A percentile compares a stretch with the other conserved stretches of the same genome.
Conservation (phyloP, 2,329 filamentous ascomycete species). For the Atkinsonella hypoxylon region DNA sequence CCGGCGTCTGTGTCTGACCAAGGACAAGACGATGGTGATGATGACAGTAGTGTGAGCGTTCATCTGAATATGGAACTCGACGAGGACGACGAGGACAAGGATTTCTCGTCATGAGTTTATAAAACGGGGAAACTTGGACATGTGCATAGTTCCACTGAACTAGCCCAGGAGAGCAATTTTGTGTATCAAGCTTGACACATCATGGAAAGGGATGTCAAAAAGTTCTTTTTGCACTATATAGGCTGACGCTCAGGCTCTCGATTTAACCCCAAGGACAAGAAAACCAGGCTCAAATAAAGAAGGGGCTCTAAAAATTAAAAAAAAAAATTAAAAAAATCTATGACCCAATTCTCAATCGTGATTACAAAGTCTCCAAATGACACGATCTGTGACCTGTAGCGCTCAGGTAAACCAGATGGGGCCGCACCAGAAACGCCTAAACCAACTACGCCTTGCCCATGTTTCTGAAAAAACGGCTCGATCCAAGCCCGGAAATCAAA, state of each 20-base stretch:
- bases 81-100: slow-evolving; percentile 32
- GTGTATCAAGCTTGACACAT: background rate
- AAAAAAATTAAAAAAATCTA: background rate
- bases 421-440: background rate
- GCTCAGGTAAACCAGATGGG: too few relatives aligned
- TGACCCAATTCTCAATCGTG: too few relatives aligned
- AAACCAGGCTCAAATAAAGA: background rate
- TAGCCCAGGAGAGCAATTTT: background rate
- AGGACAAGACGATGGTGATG: slow-evolving; percentile 26
- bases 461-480: background rate
- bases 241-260: background rate
- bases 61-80: slow-evolving; percentile 50
- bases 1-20: slow-evolving; percentile 11
- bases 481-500: background rate
- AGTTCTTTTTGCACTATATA: background rate
- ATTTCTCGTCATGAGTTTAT: slow-evolving; percentile 7
- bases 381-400: too few relatives aligned
- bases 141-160: background rate
- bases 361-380: too few relatives aligned
- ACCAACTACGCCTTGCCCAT: background rate
- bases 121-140: background rate
- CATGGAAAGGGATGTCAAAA: background rate
- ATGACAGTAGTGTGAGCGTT: slow-evolving; percentile 39
- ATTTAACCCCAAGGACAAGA: background rate
- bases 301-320: too few relatives aligned